Conservation (phyloP, 257 asterid species). For the Salvia splendens region DNA sequence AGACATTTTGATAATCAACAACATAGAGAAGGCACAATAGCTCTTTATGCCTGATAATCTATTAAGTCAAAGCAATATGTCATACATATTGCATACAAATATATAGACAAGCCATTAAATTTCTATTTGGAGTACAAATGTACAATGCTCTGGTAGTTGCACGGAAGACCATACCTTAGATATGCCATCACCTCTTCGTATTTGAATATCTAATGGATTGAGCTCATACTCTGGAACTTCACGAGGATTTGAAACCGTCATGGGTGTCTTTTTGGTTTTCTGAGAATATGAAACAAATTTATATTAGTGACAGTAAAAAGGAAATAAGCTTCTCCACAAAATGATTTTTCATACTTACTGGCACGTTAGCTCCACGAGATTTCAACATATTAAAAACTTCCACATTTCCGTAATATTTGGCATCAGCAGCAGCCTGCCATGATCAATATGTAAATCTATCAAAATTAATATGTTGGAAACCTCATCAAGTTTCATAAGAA, state of each 20-base stretch:
- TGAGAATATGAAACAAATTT: constrained; percentile 45
- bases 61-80: background rate
- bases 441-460: constrained; percentile 7
- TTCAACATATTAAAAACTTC: constrained; percentile 80
- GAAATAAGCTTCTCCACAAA: constrained; percentile 23
- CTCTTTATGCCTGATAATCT: background rate
- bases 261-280: constrained; percentile 96
- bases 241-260: constrained; percentile 92
- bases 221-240: constrained; percentile 99
- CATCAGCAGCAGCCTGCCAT: constrained; percentile 95
- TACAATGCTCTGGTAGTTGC: background rate
- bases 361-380: constrained; percentile 93
- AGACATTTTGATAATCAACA: constrained; percentile 1
- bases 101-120: constrained; percentile 9
- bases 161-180: constrained; percentile 59
- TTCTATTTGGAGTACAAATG: constrained; percentile 8
- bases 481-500: constrained; percentile 23
- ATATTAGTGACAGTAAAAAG: constrained; percentile 32
- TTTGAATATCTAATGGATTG: constrained; percentile 88
- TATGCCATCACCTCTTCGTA: constrained; percentile 89
- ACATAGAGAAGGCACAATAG: background rate
- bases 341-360: constrained; percentile 49
- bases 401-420: constrained; percentile 83
- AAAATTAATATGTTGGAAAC: background rate
- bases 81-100: background rate